These are phyloP conservation scores for Globisporangium uncinulatum DNA, from an alignment of 352 stramenopile species.

Conservation along the genomic window DNA sequence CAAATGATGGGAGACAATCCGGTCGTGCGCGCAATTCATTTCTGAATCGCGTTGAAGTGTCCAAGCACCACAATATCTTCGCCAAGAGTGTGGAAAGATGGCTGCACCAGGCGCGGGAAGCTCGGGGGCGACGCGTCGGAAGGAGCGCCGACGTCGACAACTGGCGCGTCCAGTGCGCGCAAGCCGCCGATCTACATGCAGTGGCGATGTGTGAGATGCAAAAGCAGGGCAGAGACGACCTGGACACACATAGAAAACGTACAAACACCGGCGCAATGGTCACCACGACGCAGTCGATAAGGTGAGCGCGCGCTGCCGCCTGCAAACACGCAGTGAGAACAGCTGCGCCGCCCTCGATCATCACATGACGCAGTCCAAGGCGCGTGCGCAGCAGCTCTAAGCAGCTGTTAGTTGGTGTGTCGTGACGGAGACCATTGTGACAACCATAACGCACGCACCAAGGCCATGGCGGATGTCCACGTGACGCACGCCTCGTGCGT, in stretches of 20 bases:
- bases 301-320: slow-evolving; percentile 23
- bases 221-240: not conserved
- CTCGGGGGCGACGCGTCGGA: not conserved
- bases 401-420: not conserved
- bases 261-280: slow-evolving; percentile 82
- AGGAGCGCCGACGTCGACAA: slow-evolving; percentile 11
- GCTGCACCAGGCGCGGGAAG: slow-evolving; percentile 17
- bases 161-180: slow-evolving; percentile 28
- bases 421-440: not conserved
- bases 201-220: not conserved
- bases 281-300: slow-evolving; percentile 67
- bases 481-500: slow-evolving; percentile 16
- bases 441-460: slow-evolving; percentile 22
- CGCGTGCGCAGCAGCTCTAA: slow-evolving; percentile 14
- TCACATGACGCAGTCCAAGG: slow-evolving; percentile 54
- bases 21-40: not conserved
- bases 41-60: not conserved
- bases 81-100: slow-evolving; percentile 16
- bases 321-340: slow-evolving; percentile 72
- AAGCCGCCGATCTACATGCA: slow-evolving; percentile 51
- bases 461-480: slow-evolving; percentile 60
- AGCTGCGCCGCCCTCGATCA: slow-evolving; percentile 77
- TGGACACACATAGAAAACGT: slow-evolving; percentile 16
- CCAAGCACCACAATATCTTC: slow-evolving; percentile 14
- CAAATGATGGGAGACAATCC: slow-evolving; percentile 15